phyloP scores from a whole-genome alignment of 2,329 filamentous ascomycete genomes.

The Aureobasidium sp. region DNA sequence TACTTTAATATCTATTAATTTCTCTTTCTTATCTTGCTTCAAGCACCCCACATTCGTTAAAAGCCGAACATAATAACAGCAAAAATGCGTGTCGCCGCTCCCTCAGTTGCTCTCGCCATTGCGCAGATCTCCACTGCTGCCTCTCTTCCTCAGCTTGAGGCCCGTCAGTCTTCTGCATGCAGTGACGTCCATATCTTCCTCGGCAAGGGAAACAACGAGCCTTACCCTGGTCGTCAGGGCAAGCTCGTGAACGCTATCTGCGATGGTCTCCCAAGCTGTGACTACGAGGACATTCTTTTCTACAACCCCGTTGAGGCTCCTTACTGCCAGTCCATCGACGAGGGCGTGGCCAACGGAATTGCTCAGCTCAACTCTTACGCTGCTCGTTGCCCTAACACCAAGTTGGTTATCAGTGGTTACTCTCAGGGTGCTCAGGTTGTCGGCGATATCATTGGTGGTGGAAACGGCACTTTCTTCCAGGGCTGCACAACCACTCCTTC shows the following conservation, averaged over 20 bases:
- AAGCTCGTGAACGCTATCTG: conserved; percentile 28
- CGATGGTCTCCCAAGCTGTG: conserved; percentile 24
- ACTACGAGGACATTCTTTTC: conserved; percentile 28
- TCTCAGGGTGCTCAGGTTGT: conserved; percentile 32
- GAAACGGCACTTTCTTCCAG: conserved; percentile 30
- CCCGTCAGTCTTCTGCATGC: conserved; percentile 13
- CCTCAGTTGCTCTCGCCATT: neutral
- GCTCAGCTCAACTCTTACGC: conserved; percentile 30
- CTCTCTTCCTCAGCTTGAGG: neutral
- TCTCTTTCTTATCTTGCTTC: neutral
- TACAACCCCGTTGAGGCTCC: conserved; percentile 16
- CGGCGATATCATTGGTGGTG: conserved; percentile 19
- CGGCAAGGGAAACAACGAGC: conserved; percentile 25
- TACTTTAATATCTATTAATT: neutral
- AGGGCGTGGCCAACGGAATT: conserved; percentile 12
- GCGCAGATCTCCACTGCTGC: neutral
- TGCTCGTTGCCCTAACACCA: conserved; percentile 34
- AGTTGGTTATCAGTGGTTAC: conserved; percentile 38
- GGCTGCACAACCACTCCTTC: conserved; percentile 27
- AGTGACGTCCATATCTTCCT: conserved; percentile 22
- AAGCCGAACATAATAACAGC: neutral
- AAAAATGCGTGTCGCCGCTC: conserved; percentile 3
- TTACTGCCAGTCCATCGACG: conserved; percentile 19
- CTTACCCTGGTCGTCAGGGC: conserved; percentile 31
- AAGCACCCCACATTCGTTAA: conserved; percentile 4